Conservation (phyloP, 2,329 filamentous ascomycete genomes). For the Venturia aucupariae region DNA sequence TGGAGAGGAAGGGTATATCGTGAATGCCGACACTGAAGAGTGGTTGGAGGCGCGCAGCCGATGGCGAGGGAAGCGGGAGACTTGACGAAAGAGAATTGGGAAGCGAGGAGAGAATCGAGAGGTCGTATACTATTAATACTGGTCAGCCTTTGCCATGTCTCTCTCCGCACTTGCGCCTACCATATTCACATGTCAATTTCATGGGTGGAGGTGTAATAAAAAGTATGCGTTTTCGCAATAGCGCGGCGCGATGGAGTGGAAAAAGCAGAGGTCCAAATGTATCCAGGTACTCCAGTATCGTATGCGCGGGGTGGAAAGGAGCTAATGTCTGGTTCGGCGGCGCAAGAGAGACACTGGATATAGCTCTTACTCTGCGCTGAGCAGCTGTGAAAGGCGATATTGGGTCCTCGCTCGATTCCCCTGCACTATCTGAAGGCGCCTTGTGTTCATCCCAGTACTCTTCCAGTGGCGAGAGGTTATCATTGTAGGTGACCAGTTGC, state of each 20-base stretch:
- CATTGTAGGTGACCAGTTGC: slow-evolving; percentile 53
- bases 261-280: slow-evolving; percentile 87
- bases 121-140: slow-evolving; percentile 67
- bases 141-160: slow-evolving; percentile 11
- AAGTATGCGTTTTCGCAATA: slow-evolving; percentile 79
- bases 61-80: slow-evolving; percentile 53
- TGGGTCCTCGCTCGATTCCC: slow-evolving; percentile 12
- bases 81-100: slow-evolving; percentile 63
- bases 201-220: slow-evolving; percentile 82
- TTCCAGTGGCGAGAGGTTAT: slow-evolving; percentile 56
- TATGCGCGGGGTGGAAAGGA: slow-evolving; percentile 76
- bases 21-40: slow-evolving; percentile 92
- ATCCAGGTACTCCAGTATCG: slow-evolving; percentile 66
- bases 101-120: slow-evolving; percentile 87
- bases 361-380: slow-evolving; percentile 26
- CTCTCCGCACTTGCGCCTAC: slow-evolving; percentile 40
- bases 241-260: slow-evolving; percentile 76
- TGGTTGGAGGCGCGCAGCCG: slow-evolving; percentile 58
- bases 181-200: slow-evolving; percentile 77
- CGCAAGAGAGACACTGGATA: slow-evolving; percentile 47
- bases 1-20: slow-evolving; percentile 50
- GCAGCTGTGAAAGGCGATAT: slow-evolving; percentile 12
- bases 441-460: slow-evolving; percentile 64
- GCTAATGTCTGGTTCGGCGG: slow-evolving; percentile 59
- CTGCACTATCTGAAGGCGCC: slow-evolving; percentile 11